Evolutionary conservation across 352 stramenopile genomes (phyloP).

Genomic region (Phytophthora capsici): DNA sequence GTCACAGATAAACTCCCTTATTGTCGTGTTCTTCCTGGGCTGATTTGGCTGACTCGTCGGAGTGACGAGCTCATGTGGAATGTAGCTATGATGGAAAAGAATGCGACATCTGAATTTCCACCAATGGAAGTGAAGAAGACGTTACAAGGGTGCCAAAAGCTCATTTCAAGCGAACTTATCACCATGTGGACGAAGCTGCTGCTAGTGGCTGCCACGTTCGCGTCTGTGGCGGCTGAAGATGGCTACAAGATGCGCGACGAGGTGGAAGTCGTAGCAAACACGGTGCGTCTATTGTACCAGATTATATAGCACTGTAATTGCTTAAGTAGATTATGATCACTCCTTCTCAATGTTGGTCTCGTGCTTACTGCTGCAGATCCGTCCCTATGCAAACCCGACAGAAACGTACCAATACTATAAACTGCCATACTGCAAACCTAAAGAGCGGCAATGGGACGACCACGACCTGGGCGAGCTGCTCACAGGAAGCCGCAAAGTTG

Average conservation of each 20-base stretch:
- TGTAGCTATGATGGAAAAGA: constrained; percentile 33
- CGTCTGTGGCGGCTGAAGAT: constrained; percentile 21
- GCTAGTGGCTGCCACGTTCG: constrained; percentile 17
- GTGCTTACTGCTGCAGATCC: constrained; percentile 45
- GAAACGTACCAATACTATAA: constrained; percentile 99
- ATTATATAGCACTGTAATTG: not conserved
- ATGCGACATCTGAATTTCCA: constrained; percentile 23
- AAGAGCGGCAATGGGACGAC: constrained; percentile 87
- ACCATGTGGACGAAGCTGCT: constrained; percentile 22
- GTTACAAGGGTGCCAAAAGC: not conserved
- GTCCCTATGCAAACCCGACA: constrained; percentile 97
- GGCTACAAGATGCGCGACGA: constrained; percentile 67
- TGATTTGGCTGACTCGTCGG: constrained; percentile 13
- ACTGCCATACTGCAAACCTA: constrained; percentile 95
- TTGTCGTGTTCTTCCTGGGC: not conserved
- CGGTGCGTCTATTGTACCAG: constrained; percentile 36
- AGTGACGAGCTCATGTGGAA: constrained; percentile 12
- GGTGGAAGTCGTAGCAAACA: constrained; percentile 76
- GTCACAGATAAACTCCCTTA: not conserved
- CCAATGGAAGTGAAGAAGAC: constrained; percentile 14
- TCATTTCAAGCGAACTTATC: constrained; percentile 20
- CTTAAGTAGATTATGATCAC: not conserved
- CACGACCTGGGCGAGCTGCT: constrained; percentile 95
- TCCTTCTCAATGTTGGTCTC: not conserved
- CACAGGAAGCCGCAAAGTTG: constrained; percentile 94